Evolutionary conservation across 176 grass and related monocot genomes (phyloP).

Genomic region (Cocos nucifera): DNA sequence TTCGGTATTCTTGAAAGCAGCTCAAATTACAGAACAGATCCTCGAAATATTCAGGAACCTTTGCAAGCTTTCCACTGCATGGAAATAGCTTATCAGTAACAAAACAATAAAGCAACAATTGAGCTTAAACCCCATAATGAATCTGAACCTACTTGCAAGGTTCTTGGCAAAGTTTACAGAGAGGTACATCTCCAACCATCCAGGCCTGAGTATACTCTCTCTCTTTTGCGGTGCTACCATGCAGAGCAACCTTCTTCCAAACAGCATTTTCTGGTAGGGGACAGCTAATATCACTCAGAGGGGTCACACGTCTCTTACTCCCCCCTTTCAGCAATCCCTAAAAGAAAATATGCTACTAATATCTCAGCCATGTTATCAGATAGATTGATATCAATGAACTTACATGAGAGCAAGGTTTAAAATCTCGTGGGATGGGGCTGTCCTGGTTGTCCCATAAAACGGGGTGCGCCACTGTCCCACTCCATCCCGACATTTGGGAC

Average conservation of each 20-base stretch:
- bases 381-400: background rate
- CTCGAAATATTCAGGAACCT: constrained; percentile 95
- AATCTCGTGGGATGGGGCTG: too few relatives aligned
- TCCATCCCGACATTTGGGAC: too few relatives aligned
- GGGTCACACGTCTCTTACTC: constrained; percentile 60
- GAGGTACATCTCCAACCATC: constrained; percentile 56
- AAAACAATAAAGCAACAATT: background rate
- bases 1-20: constrained; percentile 67
- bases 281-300: constrained; percentile 49
- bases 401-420: too few relatives aligned
- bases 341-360: background rate
- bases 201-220: constrained; percentile 70
- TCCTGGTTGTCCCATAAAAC: too few relatives aligned
- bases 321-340: constrained; percentile 91
- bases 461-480: too few relatives aligned
- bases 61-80: constrained; percentile 68
- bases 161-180: constrained; percentile 88
- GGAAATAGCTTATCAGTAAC: constrained; percentile 3
- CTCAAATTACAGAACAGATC: constrained; percentile 81
- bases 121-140: background rate
- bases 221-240: constrained; percentile 41
- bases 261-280: constrained; percentile 85
- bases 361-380: background rate
- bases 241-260: constrained; percentile 69
- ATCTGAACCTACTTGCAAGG: constrained; percentile 55